phyloP scores from a whole-genome alignment of 1,139 yeast species.

The Hemisphaericaspora subhashii region DNA sequence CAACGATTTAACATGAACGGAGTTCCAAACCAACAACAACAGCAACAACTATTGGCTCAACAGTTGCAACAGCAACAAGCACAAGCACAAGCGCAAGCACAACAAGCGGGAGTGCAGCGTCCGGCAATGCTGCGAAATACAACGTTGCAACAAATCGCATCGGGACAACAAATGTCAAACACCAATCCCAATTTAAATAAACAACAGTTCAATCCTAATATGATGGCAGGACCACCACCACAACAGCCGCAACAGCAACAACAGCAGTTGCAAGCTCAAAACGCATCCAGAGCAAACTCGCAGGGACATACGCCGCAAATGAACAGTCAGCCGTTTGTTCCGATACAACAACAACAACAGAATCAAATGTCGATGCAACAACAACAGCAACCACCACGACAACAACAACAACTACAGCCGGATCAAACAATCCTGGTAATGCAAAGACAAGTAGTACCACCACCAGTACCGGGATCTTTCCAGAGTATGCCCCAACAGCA shows the following conservation, averaged over 20 bases:
- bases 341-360: background rate
- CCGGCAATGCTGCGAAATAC: constrained; percentile 1
- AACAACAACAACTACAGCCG: constrained; percentile 10
- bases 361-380: constrained; percentile 6
- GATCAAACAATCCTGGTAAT: background rate
- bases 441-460: constrained; percentile 15
- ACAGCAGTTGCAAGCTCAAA: constrained; percentile 8
- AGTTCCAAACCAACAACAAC: constrained; percentile 7
- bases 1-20: constrained; percentile 11
- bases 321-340: constrained; percentile 12
- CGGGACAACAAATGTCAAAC: constrained; percentile 6
- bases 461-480: constrained; percentile 3
- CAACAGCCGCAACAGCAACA: constrained; percentile 3
- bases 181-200: constrained; percentile 3
- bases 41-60: constrained; percentile 10
- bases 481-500: background rate
- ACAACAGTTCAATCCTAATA: constrained; percentile 11
- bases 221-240: constrained; percentile 10
- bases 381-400: constrained; percentile 15
- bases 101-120: constrained; percentile 9
- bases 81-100: constrained; percentile 9
- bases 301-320: constrained; percentile 17
- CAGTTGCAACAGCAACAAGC: constrained; percentile 9
- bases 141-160: constrained; percentile 2
- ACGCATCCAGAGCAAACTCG: constrained; percentile 10